Evolutionary conservation across 169 alveolate species (phyloP).

Genomic region (Plasmodium fragile): DNA sequence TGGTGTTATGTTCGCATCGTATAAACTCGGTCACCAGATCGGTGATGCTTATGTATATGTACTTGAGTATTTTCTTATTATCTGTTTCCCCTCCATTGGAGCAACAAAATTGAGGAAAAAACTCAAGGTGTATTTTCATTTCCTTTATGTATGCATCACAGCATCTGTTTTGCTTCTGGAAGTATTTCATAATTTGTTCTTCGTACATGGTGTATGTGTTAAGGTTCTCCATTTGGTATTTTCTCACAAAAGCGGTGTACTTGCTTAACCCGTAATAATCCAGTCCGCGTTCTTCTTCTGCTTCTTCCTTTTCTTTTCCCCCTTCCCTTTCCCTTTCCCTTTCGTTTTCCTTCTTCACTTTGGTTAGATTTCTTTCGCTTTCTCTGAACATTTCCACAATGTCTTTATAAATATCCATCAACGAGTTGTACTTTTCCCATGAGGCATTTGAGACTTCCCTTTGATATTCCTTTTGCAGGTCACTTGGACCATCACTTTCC

Average conservation of each 20-base stretch:
- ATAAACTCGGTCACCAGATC: not conserved
- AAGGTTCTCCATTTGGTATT: not conserved
- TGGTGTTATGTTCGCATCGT: slow-evolving; percentile 25
- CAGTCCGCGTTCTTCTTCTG: not conserved
- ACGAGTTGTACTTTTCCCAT: not conserved
- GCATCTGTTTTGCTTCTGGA: slow-evolving; percentile 10
- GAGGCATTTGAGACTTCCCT: not conserved
- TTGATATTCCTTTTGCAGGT: not conserved
- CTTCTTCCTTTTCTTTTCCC: not conserved
- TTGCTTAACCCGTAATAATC: slow-evolving; percentile 2
- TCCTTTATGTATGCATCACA: slow-evolving; percentile 36
- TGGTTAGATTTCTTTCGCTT: not conserved
- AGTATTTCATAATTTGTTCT: slow-evolving; percentile 3
- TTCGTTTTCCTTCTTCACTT: slow-evolving; percentile 13
- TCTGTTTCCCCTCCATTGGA: not conserved
- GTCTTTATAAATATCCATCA: slow-evolving; percentile 26
- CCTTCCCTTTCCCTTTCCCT: slow-evolving; percentile 5
- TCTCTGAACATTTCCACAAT: not conserved
- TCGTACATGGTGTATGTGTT: not conserved
- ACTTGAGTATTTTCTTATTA: not conserved
- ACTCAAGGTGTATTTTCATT: not conserved
- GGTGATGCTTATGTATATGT: slow-evolving; percentile 2
- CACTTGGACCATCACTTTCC: not conserved
- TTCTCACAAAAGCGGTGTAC: not conserved
- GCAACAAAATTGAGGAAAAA: not conserved